Conservation (phyloP, 2,329 filamentous ascomycete genomes). For the Aspergillus pseudotamarii region DNA sequence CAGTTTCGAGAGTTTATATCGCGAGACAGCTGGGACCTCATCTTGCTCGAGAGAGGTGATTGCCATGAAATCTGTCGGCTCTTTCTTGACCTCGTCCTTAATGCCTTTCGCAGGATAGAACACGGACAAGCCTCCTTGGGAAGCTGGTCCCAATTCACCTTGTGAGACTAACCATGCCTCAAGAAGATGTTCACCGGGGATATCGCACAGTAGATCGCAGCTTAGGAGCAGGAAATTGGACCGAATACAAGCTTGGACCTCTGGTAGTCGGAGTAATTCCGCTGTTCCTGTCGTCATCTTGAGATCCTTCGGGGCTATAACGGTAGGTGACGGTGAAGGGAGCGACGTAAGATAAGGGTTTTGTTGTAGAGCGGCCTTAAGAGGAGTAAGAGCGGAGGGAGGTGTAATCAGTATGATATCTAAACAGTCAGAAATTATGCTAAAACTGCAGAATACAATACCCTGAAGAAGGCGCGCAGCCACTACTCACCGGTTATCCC, state of each 20-base stretch:
- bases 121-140: slow-evolving; percentile 79
- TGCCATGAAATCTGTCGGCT: slow-evolving; percentile 91
- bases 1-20: slow-evolving; percentile 73
- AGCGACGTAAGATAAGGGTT: slow-evolving; percentile 53
- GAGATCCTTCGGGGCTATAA: slow-evolving; percentile 12
- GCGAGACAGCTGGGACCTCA: slow-evolving; percentile 55
- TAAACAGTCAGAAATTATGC: slow-evolving; percentile 20
- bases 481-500: slow-evolving; percentile 48
- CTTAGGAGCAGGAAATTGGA: slow-evolving; percentile 10
- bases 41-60: slow-evolving; percentile 67
- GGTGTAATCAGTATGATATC: slow-evolving; percentile 52
- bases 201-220: slow-evolving; percentile 11
- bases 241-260: slow-evolving; percentile 8
- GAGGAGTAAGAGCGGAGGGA: slow-evolving; percentile 42
- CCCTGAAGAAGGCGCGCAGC: not conserved
- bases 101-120: slow-evolving; percentile 86
- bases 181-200: slow-evolving; percentile 14
- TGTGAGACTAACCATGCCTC: slow-evolving; percentile 3
- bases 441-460: not conserved
- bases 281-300: slow-evolving; percentile 12
- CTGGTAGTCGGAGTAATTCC: slow-evolving; percentile 10
- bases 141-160: not conserved
- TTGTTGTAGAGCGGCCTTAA: slow-evolving; percentile 50
- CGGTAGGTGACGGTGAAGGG: slow-evolving; percentile 41
- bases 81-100: slow-evolving; percentile 76